Base-by-base conservation (phyloP, 805 yeast species). In the Metschnikowia dekortorum region DNA sequence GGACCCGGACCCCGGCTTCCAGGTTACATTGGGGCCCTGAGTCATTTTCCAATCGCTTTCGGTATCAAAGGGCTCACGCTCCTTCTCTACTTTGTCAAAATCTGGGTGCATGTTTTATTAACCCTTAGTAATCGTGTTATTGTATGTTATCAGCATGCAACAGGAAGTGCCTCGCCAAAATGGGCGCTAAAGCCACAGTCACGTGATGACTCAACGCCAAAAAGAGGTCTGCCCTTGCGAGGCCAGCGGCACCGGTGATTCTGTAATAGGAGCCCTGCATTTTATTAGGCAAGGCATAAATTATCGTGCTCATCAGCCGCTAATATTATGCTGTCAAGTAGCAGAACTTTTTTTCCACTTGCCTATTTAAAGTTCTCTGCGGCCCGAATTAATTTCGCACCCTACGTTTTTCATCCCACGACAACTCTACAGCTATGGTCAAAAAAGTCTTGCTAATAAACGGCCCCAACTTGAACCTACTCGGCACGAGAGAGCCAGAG, bases 1-100 rank as follows among this genome's bases (percentile, higher is more conserved):
- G 22, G 83, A 80, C 5, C 84, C 84, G 9, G 69, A 58, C 3
- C 82, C 83, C 7, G 69, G 67, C 33, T 51, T 58, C 85, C 84
- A 81, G 10, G 57, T 48, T 6, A 58, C 53, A 33, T 61, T 49
- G 0, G 70, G 69, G 22, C 58, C 51, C 43, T 65, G 59, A 13
- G 70, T 65, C 45, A 58, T 52, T 8, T 47, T 38, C 61, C 61
- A 61, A 13, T 37, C 13, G 6, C 34, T 44, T 2, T 47, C 14
- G 3, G 40, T 8, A 18, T 51, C 50, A 39, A 56, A 56, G 31
- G 43, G 28, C 22, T 51, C 44, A 14, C 56, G 45, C 8, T 44
- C 53, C 29, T 26, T 14, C 40, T 56, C 54, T 22, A 52, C 53
- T 28, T 49, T 45, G 9, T 28, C 44, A 34, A 54, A 54, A 4